Evolutionary conservation across 176 grass and related monocot species (phyloP).

Genomic region (Oryza punctata): DNA sequence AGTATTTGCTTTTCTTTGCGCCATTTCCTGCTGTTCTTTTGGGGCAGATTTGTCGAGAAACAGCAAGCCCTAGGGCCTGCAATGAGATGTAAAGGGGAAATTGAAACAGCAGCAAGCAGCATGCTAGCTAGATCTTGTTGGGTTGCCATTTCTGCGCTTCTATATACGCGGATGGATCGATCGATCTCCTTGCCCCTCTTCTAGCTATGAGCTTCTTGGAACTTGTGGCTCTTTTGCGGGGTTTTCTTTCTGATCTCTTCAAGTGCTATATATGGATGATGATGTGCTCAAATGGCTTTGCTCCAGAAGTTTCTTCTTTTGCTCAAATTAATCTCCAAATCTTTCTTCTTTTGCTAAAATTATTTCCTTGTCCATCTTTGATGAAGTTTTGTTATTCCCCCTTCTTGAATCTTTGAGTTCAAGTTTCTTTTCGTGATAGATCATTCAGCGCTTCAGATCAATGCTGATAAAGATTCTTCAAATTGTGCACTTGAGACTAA

Average conservation of each 20-base stretch:
- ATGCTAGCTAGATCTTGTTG: constrained; percentile 28
- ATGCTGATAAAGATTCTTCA: background rate
- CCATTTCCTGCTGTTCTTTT: constrained; percentile 5
- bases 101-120: background rate
- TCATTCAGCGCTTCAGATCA: constrained; percentile 18
- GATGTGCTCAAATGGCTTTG: background rate
- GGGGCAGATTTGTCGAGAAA: constrained; percentile 14
- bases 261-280: background rate
- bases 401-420: background rate
- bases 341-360: background rate
- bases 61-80: background rate
- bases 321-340: no score
- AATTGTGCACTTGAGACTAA: background rate
- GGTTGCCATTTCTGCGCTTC: constrained; percentile 31
- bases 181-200: background rate
- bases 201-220: background rate
- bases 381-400: background rate
- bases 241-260: background rate
- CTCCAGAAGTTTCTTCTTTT: background rate
- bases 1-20: constrained; percentile 22
- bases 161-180: no score
- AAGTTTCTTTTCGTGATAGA: background rate
- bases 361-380: background rate
- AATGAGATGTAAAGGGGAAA: constrained; percentile 4
- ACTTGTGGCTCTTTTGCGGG: background rate